Evolutionary conservation across 805 yeast genomes (phyloP), one percentile per base, ranked within the genome.

Genomic region (Clavispora vitiphila): DNA sequence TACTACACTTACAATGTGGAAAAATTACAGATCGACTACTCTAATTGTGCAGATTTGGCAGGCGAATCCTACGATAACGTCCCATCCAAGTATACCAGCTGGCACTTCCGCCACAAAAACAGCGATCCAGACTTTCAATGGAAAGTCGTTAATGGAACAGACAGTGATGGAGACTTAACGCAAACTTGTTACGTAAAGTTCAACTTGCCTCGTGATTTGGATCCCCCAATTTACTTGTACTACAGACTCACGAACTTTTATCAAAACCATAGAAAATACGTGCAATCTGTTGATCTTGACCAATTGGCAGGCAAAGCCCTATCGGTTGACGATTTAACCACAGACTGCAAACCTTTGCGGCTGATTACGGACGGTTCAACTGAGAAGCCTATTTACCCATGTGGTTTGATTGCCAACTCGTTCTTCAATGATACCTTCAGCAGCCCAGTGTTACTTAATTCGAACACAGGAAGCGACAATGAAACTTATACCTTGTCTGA

Each of bases 261-360:
- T 62, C 98, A 93, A 62, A 93, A 93, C 61, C 99, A 93, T 66
- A 78, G 99, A 46, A 86, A 93, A 48, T 93, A 88, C 58, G 98
- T 91, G 25, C 81, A 80, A 46, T 84, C 95, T 8, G 86, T 75
- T 61, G 95, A 89, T 60, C 77, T 83, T 61, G 71, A 74, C 31
- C 99, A 93, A 64, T 59, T 93, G 38, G 78, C 79, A 46, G 99
- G 99, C 2, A 62, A 76, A 22, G 86, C 91, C 3, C 80, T 83
- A 7, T 41, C 73, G 0, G 67, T 67, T 3, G 72, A 64, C 21
- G 74, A 69, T 34, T 60, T 93, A 16, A 71, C 62, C 6, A 55
- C 57, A 26, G 54, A 60, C 39, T 69, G 75, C 48, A 54, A 57
- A 36, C 74, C 75, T 0, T 49, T 67, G 43, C 56, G 49, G 38